Base-by-base conservation (phyloP, 805 yeast genomes). In the Lipomyces japonicus region DNA sequence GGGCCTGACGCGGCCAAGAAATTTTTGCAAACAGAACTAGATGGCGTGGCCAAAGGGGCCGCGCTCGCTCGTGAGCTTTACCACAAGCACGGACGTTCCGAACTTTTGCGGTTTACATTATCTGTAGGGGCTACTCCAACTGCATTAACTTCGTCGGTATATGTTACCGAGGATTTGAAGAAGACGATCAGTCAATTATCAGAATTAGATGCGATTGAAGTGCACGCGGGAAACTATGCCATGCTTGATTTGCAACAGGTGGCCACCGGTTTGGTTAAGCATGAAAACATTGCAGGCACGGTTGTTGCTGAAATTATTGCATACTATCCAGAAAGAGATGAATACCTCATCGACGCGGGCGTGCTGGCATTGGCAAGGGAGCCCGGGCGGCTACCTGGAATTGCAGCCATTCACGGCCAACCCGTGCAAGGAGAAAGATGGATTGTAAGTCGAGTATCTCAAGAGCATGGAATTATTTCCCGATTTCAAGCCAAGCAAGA, bases 71-170 rank as follows among this genome's bases (percentile, higher is more conserved):
- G 65, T 49, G 26, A 35, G n/a, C 31, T 39, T 0, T 25, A n/a
- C 21, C 4, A 14, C 25, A 9, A 14, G 18, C 2, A 55, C 61
- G 1, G 48, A 74, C 3, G 73, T 74, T 16, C 70, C 75, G 2
- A 42, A 64, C 1, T 55, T 14, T 70, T 34, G 10, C 26, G 26
- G 22, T 66, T 84, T 25, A 72, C 71, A 4, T 68, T 85, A 1
- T 83, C 91, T 0, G 85, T 84, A 22, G 95, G 95, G 21, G 89
- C 93, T 1, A 84, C 95, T 0, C 93, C 93, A 39, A 85, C 91
- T 0, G 79, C 85, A 3, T 86, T 82, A 16, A 34, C 45, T 21
- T 34, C 42, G 6, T 42, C 47, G 5, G 38, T 39, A 1, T 12
- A 4, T 10, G 51, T 43, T 16, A 12, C 23, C 12, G 45, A 38